Percentiles rank a stretch among this genome's conserved stretches.
These are phyloP conservation scores for Carallia brachiata DNA, from an alignment of 345 rosid species.

Conservation along the genomic window DNA sequence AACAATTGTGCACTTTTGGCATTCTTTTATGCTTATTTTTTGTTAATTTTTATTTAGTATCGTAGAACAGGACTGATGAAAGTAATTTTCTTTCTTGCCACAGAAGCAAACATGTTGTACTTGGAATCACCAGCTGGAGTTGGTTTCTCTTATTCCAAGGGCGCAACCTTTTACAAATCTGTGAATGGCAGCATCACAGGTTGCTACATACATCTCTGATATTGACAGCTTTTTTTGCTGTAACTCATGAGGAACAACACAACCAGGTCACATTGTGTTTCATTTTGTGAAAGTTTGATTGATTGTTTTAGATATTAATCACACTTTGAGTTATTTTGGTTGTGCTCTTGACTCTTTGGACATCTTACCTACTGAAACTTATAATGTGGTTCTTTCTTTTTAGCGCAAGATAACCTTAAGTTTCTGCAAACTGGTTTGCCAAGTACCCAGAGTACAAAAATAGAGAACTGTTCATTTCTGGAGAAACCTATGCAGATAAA, in stretches of 20 bases:
- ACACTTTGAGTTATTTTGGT: not conserved
- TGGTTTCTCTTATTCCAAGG: not conserved
- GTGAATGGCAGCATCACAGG: not conserved
- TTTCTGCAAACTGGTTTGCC: not conserved
- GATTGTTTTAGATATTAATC: not conserved
- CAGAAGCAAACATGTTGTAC: not conserved
- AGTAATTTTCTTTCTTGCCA: not conserved
- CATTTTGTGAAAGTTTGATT: no score
- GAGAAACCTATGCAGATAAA: not conserved
- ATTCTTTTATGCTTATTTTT: not conserved
- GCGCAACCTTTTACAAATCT: not conserved
- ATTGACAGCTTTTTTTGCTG: not conserved
- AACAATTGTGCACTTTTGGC: not conserved
- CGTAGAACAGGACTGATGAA: not conserved
- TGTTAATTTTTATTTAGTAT: not conserved
- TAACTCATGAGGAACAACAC: not conserved
- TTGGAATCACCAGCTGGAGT: not conserved
- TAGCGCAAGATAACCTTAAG: not conserved
- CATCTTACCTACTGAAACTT: no score
- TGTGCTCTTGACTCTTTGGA: no score
- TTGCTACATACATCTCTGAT: not conserved
- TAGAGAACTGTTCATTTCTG: not conserved
- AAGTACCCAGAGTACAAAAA: not conserved
- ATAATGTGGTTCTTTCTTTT: not conserved
- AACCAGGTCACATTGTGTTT: not conserved